Evolutionary conservation across 2,329 filamentous ascomycete genomes (phyloP).

Genomic region (Cordyceps pruinosa): DNA sequence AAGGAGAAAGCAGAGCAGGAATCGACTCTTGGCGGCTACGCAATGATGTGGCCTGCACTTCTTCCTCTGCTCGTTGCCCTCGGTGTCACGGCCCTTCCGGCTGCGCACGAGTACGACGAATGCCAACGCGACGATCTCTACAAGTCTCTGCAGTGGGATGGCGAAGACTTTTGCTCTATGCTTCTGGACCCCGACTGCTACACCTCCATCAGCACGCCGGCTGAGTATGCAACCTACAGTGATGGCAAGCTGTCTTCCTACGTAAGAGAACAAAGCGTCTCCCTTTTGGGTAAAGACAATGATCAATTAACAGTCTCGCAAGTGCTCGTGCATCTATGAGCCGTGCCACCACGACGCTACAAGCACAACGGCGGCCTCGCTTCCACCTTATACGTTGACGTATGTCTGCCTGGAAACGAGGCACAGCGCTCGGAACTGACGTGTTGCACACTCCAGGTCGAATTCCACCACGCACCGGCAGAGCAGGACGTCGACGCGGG

Average conservation of each 20-base stretch:
- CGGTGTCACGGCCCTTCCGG: constrained; percentile 10
- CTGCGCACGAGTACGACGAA: constrained; percentile 13
- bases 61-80: not conserved
- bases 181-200: constrained; percentile 20
- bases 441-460: not conserved
- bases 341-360: constrained; percentile 5
- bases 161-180: constrained; percentile 23
- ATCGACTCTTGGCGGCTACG: not conserved
- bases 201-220: constrained; percentile 19
- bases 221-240: constrained; percentile 23
- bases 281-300: not conserved
- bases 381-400: not conserved
- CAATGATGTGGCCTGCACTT: not conserved
- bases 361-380: not conserved
- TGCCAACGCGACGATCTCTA: constrained; percentile 26
- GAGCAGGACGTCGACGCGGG: not conserved
- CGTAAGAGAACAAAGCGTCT: constrained; percentile 17
- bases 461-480: not conserved
- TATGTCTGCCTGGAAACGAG: not conserved
- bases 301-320: not conserved
- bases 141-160: constrained; percentile 23
- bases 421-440: not conserved
- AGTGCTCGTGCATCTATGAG: constrained; percentile 10
- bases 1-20: not conserved
- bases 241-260: constrained; percentile 25